Evolutionary conservation across 139 green algal species (phyloP), one percentile per base, ranked within the genome.

Genomic region (Picochlorum sp.): DNA sequence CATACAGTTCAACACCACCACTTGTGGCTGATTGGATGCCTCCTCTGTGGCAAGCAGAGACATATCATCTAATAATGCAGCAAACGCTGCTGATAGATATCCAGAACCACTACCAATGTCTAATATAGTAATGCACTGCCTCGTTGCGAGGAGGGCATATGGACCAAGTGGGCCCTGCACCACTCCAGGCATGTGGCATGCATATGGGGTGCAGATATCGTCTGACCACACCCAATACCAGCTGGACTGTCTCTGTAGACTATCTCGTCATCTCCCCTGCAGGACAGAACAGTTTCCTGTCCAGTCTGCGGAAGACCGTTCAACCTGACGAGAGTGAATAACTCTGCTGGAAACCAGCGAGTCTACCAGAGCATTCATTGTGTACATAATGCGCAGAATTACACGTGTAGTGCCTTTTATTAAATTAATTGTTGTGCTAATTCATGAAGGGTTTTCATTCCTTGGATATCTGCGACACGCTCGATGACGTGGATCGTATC

Each of bases 191-290:
- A 90, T n/a, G 83, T 81, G 49, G 87, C 92, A 69, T 98, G 92
- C 90, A 97, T 97, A 78, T 97, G 91, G 4, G 91, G 91, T 3
- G 91, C 91, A 3, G 73, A 88, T 60, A 97, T 97, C 57, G 91
- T 97, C 58, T 72, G 56, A 10, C 61, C 32, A 28, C 67, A 61
- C 1, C 71, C 71, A 24, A 78, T 73, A 50, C 63, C 57, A 38
- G 65, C 55, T 3, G 71, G 71, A 4, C 37, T 16, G 15, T 73
- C 65, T 30, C 65, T 56, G 15, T 70, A 85, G 72, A 23, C 58
- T 18, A 57, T 20, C 13, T 59, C 13, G 7, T 23, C 23, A 9
- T 9, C n/a, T 57, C n/a, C 1, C 57, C 23, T 32, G 20, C 23
- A 32, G 41, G 44, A 32, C 58, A 65, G 21, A 65, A 65, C 20